Percentiles rank a stretch among this genome's conserved stretches.
Evolutionary conservation across 225 moss, liverwort and hornwort genomes (phyloP).

Genomic region (Ulota crispa): DNA sequence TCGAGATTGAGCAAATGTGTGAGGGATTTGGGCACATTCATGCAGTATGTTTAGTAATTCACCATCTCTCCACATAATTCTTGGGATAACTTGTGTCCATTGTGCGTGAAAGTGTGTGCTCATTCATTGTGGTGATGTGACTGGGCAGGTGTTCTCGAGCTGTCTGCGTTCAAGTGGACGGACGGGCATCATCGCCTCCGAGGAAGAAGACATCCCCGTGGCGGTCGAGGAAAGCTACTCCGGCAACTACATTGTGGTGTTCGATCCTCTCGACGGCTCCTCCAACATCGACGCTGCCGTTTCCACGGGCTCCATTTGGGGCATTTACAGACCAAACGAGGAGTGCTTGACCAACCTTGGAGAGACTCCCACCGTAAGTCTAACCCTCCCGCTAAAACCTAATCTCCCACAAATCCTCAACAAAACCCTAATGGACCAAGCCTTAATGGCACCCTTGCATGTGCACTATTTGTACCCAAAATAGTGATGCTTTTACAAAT

Average conservation of each 20-base stretch:
- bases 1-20: neutral
- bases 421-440: too few species aligned
- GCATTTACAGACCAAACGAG: conserved; percentile 83
- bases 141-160: conserved; percentile 79
- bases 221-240: conserved; percentile 97
- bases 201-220: conserved; percentile 86
- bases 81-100: neutral
- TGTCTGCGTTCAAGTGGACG: conserved; percentile 87
- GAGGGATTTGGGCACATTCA: neutral
- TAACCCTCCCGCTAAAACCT: neutral
- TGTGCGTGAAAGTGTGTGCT: neutral
- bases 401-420: neutral
- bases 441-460: too few species aligned
- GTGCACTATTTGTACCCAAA: neutral
- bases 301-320: conserved; percentile 91
- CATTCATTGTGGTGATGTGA: neutral
- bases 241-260: conserved; percentile 94
- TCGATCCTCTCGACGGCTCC: conserved; percentile 89
- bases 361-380: conserved; percentile 47
- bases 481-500: conserved; percentile 35
- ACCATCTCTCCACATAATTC: neutral
- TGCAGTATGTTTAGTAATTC: neutral
- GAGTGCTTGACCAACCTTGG: conserved; percentile 76
- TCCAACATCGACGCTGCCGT: conserved; percentile 97
- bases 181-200: conserved; percentile 90